Evolutionary conservation across 148 eudicot genomes (phyloP), one percentile per base, ranked within the genome.

Genomic region (Rhododendron williamsianum): DNA sequence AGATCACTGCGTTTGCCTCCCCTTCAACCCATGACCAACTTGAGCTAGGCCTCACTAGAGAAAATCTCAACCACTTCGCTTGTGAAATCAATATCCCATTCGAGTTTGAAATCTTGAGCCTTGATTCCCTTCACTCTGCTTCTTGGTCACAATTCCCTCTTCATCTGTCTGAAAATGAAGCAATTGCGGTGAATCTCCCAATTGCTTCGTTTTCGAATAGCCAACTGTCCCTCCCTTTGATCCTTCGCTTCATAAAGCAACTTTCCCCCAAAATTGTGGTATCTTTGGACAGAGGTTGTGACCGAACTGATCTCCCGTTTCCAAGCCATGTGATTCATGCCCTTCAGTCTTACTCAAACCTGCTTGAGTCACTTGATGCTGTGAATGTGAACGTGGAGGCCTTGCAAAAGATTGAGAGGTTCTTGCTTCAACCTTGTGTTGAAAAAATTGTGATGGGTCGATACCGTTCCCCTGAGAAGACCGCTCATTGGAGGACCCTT

Each of bases 311-410:
- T 73, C 89, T 94, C 35, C 90, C 97, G 23, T 94, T 97, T 85
- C 91, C 98, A 4, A 93, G 91, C 82, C 99, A 95, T 45, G 86
- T 97, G 43, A 91, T 91, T 78, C 96, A 97, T 67, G 91, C 91
- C 9, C 90, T 97, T 18, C 98, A 94, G 56, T 95, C 98, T 0
- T 92, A 90, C 87, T 88, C 94, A 8, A 92, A 91, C 83, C 89
- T 94, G 79, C 92, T 96, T 23, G 99, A 96, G 82, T 96, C 99
- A 9, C 91, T 97, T 6, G 99, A 97, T 81, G 94, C 96, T 83
- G 93, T 92, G n/a, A 92, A 93, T 87, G 87, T 93, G 81, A 90
- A 93, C 30, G 76, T 90, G 41, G 98, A 97, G 33, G 88, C 94
- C 10, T 86, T 90, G 23, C 92, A 88, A 52, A 95, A 94, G 91